These are phyloP conservation scores for Lecanicillium sp. DNA, from an alignment of 2,329 filamentous ascomycete genomes.

Conservation along the genomic window DNA sequence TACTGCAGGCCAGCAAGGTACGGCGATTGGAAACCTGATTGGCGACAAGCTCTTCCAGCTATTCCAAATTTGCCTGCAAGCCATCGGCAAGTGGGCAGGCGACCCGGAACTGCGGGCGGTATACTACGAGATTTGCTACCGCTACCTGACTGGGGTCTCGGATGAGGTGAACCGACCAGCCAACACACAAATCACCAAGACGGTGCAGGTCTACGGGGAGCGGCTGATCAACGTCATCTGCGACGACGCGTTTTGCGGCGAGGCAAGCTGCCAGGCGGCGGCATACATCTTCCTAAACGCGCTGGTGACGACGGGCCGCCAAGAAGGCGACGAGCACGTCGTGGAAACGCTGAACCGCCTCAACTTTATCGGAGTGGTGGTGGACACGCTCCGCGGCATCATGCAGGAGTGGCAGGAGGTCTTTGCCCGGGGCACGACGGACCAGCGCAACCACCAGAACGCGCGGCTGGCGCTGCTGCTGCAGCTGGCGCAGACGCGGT, in stretches of 20 bases:
- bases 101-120: constrained; percentile 67
- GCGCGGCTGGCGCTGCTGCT: constrained; percentile 77
- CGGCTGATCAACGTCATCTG: constrained; percentile 79
- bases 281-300: constrained; percentile 78
- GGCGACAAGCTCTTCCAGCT: constrained; percentile 87
- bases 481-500: constrained; percentile 72
- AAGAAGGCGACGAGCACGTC: constrained; percentile 65
- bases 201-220: constrained; percentile 61
- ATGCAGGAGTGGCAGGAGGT: constrained; percentile 62
- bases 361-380: constrained; percentile 84
- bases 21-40: constrained; percentile 59
- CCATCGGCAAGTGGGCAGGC: constrained; percentile 66
- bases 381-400: constrained; percentile 77
- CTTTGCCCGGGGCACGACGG: constrained; percentile 33
- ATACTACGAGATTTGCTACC: constrained; percentile 88
- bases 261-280: constrained; percentile 73
- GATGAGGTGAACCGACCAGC: constrained; percentile 41
- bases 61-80: constrained; percentile 78
- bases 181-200: constrained; percentile 60
- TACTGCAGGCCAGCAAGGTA: constrained; percentile 33
- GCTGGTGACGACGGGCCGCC: constrained; percentile 64
- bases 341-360: constrained; percentile 74
- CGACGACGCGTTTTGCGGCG: constrained; percentile 85
- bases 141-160: constrained; percentile 68
- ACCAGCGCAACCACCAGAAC: constrained; percentile 48